Evolutionary conservation across 2,329 filamentous ascomycete genomes (phyloP), one percentile per base, ranked within the genome.

Genomic region (Diaporthe vaccinii): DNA sequence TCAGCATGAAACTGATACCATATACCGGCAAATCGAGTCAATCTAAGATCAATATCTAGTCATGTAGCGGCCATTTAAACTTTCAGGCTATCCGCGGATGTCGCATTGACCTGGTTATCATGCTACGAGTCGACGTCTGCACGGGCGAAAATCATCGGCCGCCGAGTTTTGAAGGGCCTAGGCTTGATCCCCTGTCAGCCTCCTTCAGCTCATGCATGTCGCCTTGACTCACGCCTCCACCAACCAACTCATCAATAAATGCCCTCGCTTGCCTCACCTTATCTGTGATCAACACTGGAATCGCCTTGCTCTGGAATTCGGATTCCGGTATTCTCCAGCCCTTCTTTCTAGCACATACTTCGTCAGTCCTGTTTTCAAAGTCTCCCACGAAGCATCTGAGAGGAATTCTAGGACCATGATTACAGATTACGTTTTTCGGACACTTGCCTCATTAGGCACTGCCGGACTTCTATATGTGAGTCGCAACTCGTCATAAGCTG

Each of bases 131-230:
- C 65, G 44, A 39, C 14, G 17, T 25, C 14, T 53, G 46, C 46
- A 53, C 46, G 46, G 65, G 28, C 14, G 31, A 17, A 36, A 39
- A 28, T 68, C 46, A 7, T 68, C 6, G 25, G 46, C 41, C 17
- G 28, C 17, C 61, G 25, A 49, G 10, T 34, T 39, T 31, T 36
- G 1, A 25, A 17, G 28, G 22, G 46, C 31, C 65, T 68, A 39
- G 65, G 6, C 46, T 53, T 39, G n/a, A 39, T 34, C 36, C 65
- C 65, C 65, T 53, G 65, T 68, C 46, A 53, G 31, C 46, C 44
- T 39, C n/a, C 46, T 53, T 39, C 65, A 36, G 44, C 31, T 39
- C 46, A 36, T 28, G 28, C 46, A 67, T 28, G 61, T 25, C 62
- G 25, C 61, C 41, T 67, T 67, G 62, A 68, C 44, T 68, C 62